Evolutionary conservation across 305 asterid species (phyloP).

Genomic region (Ruellia speciosa): DNA sequence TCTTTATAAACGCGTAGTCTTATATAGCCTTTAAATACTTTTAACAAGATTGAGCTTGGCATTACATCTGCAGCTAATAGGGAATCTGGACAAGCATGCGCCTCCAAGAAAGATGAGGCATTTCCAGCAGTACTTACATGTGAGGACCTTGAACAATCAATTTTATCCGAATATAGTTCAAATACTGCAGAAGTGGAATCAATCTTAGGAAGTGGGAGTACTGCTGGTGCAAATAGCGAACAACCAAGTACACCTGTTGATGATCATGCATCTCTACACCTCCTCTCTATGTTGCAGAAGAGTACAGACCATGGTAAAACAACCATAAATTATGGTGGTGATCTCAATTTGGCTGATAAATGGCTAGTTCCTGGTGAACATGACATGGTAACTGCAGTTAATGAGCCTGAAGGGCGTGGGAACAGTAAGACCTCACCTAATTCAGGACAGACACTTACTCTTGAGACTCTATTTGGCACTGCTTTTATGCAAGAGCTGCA

Average conservation of each 20-base stretch:
- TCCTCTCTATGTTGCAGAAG: conserved; percentile 80
- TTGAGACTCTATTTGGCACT: conserved; percentile 91
- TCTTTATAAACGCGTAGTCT: conserved; percentile 26
- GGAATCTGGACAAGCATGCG: conserved; percentile 35
- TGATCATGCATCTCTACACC: conserved; percentile 62
- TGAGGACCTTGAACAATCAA: conserved; percentile 90
- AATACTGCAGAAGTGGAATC: conserved; percentile 33
- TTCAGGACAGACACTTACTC: conserved; percentile 47
- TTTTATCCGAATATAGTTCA: conserved; percentile 59
- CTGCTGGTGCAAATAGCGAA: conserved; percentile 29
- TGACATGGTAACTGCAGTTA: conserved; percentile 24
- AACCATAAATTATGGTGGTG: conserved; percentile 21
- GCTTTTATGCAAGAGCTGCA: conserved; percentile 90
- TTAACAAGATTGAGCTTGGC: conserved; percentile 27
- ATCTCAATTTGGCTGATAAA: conserved; percentile 28
- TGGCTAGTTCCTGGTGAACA: conserved; percentile 27
- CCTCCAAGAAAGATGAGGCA: conserved; percentile 34
- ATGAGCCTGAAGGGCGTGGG: conserved; percentile 42
- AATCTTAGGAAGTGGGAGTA: conserved; percentile 28
- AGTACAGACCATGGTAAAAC: conserved; percentile 32
- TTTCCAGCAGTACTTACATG: conserved; percentile 61
- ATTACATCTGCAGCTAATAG: conserved; percentile 35
- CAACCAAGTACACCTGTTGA: conserved; percentile 39
- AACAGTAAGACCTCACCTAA: conserved; percentile 22
- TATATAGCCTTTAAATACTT: conserved; percentile 24